Conservation (phyloP, 1,284 basidiomycete species). For the Phenoliferia sp. region DNA sequence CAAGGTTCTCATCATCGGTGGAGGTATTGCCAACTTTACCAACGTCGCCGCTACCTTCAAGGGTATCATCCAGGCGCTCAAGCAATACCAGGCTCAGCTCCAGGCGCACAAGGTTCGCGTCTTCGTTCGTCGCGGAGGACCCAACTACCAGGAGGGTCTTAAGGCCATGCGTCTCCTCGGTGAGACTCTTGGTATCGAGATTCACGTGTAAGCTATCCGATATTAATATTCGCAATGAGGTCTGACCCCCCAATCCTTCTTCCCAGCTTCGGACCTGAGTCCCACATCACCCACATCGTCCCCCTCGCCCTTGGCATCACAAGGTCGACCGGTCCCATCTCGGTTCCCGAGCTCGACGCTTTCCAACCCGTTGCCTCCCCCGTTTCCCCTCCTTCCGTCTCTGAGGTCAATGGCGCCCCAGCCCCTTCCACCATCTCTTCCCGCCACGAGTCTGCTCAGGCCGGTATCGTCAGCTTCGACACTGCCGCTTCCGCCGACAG, state of each 20-base stretch:
- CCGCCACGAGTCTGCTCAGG: conserved; percentile 60
- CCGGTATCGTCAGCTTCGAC: conserved; percentile 50
- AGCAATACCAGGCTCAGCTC: conserved; percentile 84
- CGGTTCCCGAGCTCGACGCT: conserved; percentile 16
- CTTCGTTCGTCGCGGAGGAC: conserved; percentile 95
- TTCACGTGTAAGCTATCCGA: conserved; percentile 51
- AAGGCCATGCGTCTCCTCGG: conserved; percentile 98
- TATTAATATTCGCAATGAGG: background rate
- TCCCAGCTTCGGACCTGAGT: conserved; percentile 79
- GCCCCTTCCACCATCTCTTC: conserved; percentile 38
- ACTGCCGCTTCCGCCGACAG: conserved; percentile 52
- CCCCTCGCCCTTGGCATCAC: conserved; percentile 82
- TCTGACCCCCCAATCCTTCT: background rate
- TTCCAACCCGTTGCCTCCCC: conserved; percentile 25
- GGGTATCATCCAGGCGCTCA: conserved; percentile 95
- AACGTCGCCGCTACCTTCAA: conserved; percentile 98
- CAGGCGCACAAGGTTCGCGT: conserved; percentile 82
- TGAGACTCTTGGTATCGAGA: conserved; percentile 94
- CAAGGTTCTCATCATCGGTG: conserved; percentile 99
- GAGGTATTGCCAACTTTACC: conserved; percentile 99
- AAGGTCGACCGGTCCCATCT: conserved; percentile 42
- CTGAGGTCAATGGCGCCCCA: conserved; percentile 38
- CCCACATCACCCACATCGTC: conserved; percentile 97
- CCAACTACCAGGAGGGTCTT: conserved; percentile 99
- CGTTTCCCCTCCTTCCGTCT: background rate